Percentiles rank a stretch among this genome's conserved stretches.
These are phyloP conservation scores for Colletotrichum sp. DNA, from an alignment of 2,329 filamentous ascomycete genomes.

Conservation along the genomic window DNA sequence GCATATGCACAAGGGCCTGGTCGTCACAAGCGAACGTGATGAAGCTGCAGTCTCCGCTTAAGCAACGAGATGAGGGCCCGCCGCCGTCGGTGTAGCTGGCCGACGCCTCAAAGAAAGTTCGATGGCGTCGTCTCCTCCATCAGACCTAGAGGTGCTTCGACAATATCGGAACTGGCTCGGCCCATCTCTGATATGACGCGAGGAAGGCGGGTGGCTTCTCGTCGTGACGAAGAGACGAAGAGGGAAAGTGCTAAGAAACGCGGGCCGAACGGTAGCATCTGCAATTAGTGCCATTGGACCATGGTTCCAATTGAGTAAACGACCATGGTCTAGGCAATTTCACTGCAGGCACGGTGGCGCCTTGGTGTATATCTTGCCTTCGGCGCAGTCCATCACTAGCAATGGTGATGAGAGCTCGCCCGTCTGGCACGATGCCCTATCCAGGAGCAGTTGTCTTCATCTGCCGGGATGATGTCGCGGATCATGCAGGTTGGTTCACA, in stretches of 20 bases:
- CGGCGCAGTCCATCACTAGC: neutral
- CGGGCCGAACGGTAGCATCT: slow-evolving; percentile 1
- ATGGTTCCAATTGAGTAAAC: neutral
- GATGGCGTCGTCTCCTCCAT: neutral
- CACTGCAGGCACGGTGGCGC: neutral
- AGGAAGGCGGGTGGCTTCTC: slow-evolving; percentile 4
- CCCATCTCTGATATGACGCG: neutral
- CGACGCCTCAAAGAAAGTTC: neutral
- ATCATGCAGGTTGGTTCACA: slow-evolving; percentile 3
- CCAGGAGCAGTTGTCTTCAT: neutral
- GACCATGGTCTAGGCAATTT: neutral
- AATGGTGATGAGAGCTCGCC: neutral
- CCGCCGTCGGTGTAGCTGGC: neutral
- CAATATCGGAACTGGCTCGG: neutral
- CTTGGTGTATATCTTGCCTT: neutral
- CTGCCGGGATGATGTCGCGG: neutral
- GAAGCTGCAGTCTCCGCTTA: slow-evolving; percentile 6
- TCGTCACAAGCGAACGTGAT: slow-evolving; percentile 11
- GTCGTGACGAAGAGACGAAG: neutral
- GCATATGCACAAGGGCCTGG: neutral
- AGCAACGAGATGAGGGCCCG: neutral
- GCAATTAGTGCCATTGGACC: neutral
- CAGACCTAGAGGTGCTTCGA: neutral
- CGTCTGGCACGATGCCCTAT: neutral
- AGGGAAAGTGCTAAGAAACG: neutral